phyloP scores from a whole-genome alignment of 345 rosid genomes.

The Eucalyptus cloeziana region DNA sequence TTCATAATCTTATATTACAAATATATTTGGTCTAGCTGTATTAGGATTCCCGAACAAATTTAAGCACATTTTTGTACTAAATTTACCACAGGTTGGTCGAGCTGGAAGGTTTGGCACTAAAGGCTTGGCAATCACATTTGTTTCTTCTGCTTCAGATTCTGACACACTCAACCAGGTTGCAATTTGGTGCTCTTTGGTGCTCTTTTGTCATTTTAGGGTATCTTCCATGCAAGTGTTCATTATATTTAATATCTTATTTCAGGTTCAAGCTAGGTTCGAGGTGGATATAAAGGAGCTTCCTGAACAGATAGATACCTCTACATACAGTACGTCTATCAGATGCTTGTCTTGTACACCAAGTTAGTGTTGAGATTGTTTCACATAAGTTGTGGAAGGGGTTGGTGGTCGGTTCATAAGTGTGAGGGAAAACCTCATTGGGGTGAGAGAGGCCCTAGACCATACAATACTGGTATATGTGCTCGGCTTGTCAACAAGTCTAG shows the following conservation, averaged over 20 bases:
- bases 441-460: too few species aligned
- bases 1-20: background rate
- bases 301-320: slow-evolving; percentile 91
- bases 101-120: slow-evolving; percentile 99
- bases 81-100: slow-evolving; percentile 65
- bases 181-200: background rate
- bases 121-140: slow-evolving; percentile 96
- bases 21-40: background rate
- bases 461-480: too few species aligned
- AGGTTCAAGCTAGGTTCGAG: slow-evolving; percentile 96
- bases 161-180: slow-evolving; percentile 90
- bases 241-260: background rate
- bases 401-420: too few species aligned
- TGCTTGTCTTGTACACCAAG: background rate
- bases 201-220: background rate
- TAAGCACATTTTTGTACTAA: background rate
- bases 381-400: too few species aligned
- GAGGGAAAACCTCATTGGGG: too few species aligned
- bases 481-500: too few species aligned
- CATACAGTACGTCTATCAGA: slow-evolving; percentile 49
- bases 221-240: background rate
- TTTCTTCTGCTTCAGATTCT: slow-evolving; percentile 82
- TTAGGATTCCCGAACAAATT: background rate
- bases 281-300: slow-evolving; percentile 97
- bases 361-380: background rate